Base-by-base conservation (phyloP, 345 rosid species). In the Eucalyptus marginata region DNA sequence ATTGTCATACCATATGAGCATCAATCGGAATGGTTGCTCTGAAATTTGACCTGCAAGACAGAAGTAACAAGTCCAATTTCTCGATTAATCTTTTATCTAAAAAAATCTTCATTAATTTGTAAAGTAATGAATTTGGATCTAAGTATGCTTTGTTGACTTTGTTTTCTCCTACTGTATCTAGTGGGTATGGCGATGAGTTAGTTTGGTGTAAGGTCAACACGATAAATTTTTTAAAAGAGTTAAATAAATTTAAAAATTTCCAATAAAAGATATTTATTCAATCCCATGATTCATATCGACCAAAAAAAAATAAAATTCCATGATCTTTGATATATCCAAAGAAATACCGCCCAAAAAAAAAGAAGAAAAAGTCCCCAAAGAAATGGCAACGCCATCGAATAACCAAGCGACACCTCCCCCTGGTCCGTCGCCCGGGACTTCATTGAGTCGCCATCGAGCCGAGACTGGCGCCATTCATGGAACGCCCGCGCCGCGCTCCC, bases 131-230 rank as follows among this genome's bases (percentile, higher is more conserved):
- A 27, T 27, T 27, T 59, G 31, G 66, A 6, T 59, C 2, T 2
- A 59, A 12, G 4, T 25, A 3, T 12, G 2, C 4, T n/a, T n/a
- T 2, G 3, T 59, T 12, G 31, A 25, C 8, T 12, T 27, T 0
- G 8, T 56, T 24, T 6, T 56, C 24, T 56, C 13, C 6, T 4
- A 1, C 6, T 56, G 1, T 4, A 24, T 24, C 62, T 24, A 56
- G 62, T 4, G 12, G 62, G 24, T 56, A 0, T 1, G 58, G 10
- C 1, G 10, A 52, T 52, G 4, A 7, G 9, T 51, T 51, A 51
- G 22, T 17, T 51, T 51, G 22, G 2, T 17, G 22, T 51, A 7
- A 51, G 22, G 2, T 52, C 7, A 58, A 17, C 4, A 13, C 6
- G 12, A 0, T 62, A 29, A 29, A 6, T 62, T 62, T 62, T 58